Evolutionary conservation across 2,329 filamentous ascomycete genomes (phyloP).

Genomic region (Colletotrichum tamarilloi): DNA sequence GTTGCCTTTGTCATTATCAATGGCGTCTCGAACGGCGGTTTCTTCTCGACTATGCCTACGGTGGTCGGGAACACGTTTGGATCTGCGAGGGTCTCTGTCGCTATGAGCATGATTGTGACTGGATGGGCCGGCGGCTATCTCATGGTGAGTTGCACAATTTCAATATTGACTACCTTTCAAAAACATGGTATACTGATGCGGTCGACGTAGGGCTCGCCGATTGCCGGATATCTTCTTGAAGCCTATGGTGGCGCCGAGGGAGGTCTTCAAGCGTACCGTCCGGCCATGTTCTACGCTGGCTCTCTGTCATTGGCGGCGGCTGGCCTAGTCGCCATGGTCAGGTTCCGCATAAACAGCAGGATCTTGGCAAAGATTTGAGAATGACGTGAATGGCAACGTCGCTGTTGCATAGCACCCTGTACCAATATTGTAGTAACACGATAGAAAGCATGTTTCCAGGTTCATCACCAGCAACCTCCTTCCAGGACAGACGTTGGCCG

Average conservation of each 20-base stretch:
- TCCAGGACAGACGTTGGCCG: no score
- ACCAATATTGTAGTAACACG: neutral
- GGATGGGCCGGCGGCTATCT: slow-evolving; percentile 72
- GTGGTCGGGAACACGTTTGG: slow-evolving; percentile 71
- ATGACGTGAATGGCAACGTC: no score
- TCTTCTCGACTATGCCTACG: slow-evolving; percentile 73
- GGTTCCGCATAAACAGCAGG: slow-evolving; percentile 54
- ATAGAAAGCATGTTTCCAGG: neutral
- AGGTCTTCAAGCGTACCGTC: slow-evolving; percentile 64
- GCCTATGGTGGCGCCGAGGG: slow-evolving; percentile 62
- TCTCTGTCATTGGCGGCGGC: slow-evolving; percentile 60
- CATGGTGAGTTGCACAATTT: slow-evolving; percentile 53
- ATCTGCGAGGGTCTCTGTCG: slow-evolving; percentile 62
- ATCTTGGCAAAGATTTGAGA: slow-evolving; percentile 48
- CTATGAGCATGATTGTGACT: slow-evolving; percentile 71
- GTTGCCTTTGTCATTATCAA: slow-evolving; percentile 69
- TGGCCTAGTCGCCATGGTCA: slow-evolving; percentile 52
- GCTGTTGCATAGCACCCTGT: no score
- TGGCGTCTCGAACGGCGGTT: slow-evolving; percentile 69
- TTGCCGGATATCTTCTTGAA: slow-evolving; percentile 69
- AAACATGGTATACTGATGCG: neutral
- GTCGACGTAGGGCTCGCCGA: slow-evolving; percentile 59
- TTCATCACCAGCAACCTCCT: neutral
- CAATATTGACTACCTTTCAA: no score
- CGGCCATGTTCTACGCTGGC: slow-evolving; percentile 72